Base-by-base conservation (phyloP, 139 green algal genomes). In the Eudorina sp. region DNA sequence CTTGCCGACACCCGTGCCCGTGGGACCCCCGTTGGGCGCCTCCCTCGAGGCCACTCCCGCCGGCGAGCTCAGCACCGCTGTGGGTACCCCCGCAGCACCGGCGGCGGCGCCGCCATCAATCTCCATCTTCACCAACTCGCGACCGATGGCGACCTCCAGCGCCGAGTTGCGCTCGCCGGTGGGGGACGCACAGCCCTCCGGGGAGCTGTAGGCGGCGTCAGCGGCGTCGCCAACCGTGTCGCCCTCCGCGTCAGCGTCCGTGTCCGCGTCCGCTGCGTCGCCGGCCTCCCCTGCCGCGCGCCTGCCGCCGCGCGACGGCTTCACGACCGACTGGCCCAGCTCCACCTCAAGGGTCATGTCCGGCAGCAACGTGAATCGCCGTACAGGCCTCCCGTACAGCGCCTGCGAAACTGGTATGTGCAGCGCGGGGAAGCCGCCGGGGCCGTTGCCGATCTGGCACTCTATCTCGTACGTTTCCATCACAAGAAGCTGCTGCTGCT, bases 361-460 rank as follows among this genome's bases (percentile, higher is more conserved):
- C 3, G 16, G 0, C 0, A 11, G 60, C 60, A 86, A 60, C 43
- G 60, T 76, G 58, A 86, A 86, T 3, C 23, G 14, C 41, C 43
- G 41, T 4, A 48, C 41, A 18, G 79, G 79, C 29, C 79, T 60
- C 58, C 79, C 79, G 79, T 86, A 86, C 79, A 86, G 4, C 7
- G 19, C 23, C 29, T 72, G 36, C 4, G 11, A 25, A 0, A 86
- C 79, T 16, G 79, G 79, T 14, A 86, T 0, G 13, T 86, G 62
- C 58, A 86, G 79, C 4, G 79, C 79, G 16, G 53, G 14, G 40
- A 53, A 74, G n/a, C 79, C 79, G 16, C 79, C 79, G 36, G 79
- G 79, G 16, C 79, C 79, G 55, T 76, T 86, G 55, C 79, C 79
- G 6, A 86, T 34, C 25, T 43, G 27, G 60, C 79, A 86, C 11